Percentiles rank a stretch among this genome's conserved stretches.
Evolutionary conservation across 1,139 yeast genomes (phyloP).

Genomic region (Pichia sp.): DNA sequence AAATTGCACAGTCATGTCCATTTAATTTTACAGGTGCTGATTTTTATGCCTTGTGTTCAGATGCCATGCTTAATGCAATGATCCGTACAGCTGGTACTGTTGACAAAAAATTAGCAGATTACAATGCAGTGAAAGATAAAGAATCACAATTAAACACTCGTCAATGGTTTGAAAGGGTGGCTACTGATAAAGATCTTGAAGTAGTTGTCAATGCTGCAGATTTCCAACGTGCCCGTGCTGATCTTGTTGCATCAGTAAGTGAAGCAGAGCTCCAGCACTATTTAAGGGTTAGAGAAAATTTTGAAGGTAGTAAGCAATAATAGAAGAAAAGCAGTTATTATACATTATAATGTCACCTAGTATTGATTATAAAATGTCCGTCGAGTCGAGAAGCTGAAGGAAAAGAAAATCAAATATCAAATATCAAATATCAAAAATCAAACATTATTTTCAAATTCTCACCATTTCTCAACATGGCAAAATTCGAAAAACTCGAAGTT

Average conservation of each 20-base stretch:
- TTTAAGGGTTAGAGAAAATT: constrained; percentile 64
- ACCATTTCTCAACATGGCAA: too few species aligned
- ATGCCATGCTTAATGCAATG: constrained; percentile 94
- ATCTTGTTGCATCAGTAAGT: constrained; percentile 78
- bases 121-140: constrained; percentile 39
- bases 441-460: too few species aligned
- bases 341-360: too few species aligned
- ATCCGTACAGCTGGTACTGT: constrained; percentile 75
- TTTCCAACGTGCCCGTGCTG: constrained; percentile 65
- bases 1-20: constrained; percentile 69
- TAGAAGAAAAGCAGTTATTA: too few species aligned
- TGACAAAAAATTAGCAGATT: constrained; percentile 54
- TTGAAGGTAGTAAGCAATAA: constrained; percentile 43
- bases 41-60: constrained; percentile 90
- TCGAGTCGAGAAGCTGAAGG: too few species aligned
- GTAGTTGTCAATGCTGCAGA: constrained; percentile 69
- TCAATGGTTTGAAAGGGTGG: constrained; percentile 89
- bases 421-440: too few species aligned
- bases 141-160: constrained; percentile 46
- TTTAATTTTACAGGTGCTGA: constrained; percentile 96
- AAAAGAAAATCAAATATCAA: too few species aligned
- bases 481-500: too few species aligned
- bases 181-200: constrained; percentile 57
- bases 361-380: too few species aligned
- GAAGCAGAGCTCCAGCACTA: constrained; percentile 83